phyloP scores from a whole-genome alignment of 2,329 filamentous ascomycete species.

The Calonectria pauciramosa region DNA sequence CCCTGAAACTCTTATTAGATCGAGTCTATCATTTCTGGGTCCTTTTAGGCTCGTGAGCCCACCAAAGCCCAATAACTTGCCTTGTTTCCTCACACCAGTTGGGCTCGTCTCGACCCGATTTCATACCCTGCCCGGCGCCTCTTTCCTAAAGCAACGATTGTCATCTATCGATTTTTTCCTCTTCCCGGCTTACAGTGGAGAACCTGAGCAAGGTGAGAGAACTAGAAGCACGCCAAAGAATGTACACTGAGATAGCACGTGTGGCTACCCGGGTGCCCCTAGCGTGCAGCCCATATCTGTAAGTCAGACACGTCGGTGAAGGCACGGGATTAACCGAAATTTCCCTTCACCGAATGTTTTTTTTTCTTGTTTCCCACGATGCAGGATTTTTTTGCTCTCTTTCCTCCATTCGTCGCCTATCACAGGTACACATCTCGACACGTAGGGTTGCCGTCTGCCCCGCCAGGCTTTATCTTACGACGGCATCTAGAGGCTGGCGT shows the following conservation, averaged over 20 bases:
- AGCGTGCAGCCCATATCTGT: not conserved
- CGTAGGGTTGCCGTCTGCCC: not conserved
- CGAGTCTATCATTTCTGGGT: slow-evolving; percentile 5
- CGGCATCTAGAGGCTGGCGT: slow-evolving; percentile 2
- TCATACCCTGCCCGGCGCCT: not conserved
- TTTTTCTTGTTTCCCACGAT: slow-evolving; percentile 4
- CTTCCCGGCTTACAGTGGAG: not conserved
- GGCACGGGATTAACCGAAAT: slow-evolving; percentile 7
- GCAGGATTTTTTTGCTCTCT: not conserved
- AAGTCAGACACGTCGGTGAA: not conserved
- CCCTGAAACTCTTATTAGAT: slow-evolving; percentile 5
- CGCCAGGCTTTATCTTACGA: slow-evolving; percentile 4
- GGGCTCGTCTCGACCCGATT: not conserved
- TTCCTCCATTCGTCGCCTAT: not conserved
- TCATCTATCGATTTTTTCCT: slow-evolving; percentile 2
- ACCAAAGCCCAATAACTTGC: not conserved
- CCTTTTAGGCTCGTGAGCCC: not conserved
- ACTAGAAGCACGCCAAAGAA: not conserved
- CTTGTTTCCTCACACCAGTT: not conserved
- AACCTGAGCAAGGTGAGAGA: not conserved
- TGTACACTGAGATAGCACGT: not conserved
- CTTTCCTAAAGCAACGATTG: not conserved
- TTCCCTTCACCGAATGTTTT: not conserved
- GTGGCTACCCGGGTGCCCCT: not conserved
- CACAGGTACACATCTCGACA: not conserved